Evolutionary conservation across 306 rosid species (phyloP).

Genomic region (Hippophae tibetana): DNA sequence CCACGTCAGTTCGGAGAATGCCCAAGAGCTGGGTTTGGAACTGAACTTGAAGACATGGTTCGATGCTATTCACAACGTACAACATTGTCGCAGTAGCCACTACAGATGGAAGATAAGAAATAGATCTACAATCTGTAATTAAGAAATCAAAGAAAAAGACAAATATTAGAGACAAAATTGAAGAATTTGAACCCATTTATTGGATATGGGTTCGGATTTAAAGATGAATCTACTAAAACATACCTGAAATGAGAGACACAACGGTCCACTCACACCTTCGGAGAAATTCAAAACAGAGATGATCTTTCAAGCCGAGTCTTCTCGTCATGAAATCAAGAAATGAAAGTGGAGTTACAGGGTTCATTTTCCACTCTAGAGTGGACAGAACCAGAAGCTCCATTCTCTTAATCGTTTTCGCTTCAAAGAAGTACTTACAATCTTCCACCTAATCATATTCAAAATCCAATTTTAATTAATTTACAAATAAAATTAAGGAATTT

Average conservation of each 20-base stretch:
- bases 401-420: slow-evolving; percentile 78
- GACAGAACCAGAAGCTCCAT: slow-evolving; percentile 86
- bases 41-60: slow-evolving; percentile 42
- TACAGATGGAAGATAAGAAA: slow-evolving; percentile 78
- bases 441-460: slow-evolving; percentile 46
- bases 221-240: background rate
- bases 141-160: background rate
- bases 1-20: slow-evolving; percentile 67
- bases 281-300: slow-evolving; percentile 63
- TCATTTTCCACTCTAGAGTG: slow-evolving; percentile 86
- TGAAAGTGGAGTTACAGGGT: slow-evolving; percentile 80
- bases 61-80: slow-evolving; percentile 62
- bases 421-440: slow-evolving; percentile 49
- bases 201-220: background rate
- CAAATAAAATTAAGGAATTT: background rate
- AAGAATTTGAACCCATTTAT: slow-evolving; percentile 2
- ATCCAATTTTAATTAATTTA: slow-evolving; percentile 1
- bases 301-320: slow-evolving; percentile 63
- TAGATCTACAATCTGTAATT: slow-evolving; percentile 58
- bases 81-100: slow-evolving; percentile 88
- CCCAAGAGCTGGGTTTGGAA: slow-evolving; percentile 60
- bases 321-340: slow-evolving; percentile 69
- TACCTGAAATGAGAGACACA: slow-evolving; percentile 63
- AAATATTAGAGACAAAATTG: background rate
- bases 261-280: slow-evolving; percentile 66